A percentile compares a stretch with the other conserved stretches of the same genome.
phyloP scores from a whole-genome alignment of 257 asterid species.

The Lithospermum erythrorhizon region DNA sequence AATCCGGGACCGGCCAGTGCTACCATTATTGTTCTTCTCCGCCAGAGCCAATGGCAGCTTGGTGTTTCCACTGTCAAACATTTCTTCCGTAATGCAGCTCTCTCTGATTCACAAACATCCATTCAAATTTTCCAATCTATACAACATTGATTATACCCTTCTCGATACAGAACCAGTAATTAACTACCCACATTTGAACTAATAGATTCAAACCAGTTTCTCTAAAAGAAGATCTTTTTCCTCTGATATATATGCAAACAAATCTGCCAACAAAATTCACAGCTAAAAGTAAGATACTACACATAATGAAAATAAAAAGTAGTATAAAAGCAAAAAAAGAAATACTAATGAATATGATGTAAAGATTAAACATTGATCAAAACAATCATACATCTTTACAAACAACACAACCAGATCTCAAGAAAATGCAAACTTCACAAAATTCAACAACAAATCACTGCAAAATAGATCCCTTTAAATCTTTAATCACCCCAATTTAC shows the following conservation, averaged over 20 bases:
- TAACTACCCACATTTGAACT: slow-evolving; percentile 15
- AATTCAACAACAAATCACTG: slow-evolving; percentile 11
- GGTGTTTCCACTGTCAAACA: slow-evolving; percentile 29
- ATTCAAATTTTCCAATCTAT: slow-evolving; percentile 42
- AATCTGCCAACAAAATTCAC: slow-evolving; percentile 36
- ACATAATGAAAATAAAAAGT: too few species aligned
- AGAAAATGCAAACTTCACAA: slow-evolving; percentile 17
- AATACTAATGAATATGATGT: slow-evolving; percentile 13
- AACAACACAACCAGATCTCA: slow-evolving; percentile 36
- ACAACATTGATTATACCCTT: slow-evolving; percentile 35
- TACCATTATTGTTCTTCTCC: slow-evolving; percentile 53
- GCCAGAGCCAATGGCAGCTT: slow-evolving; percentile 36
- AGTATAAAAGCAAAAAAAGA: slow-evolving; percentile 22
- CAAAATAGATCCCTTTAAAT: slow-evolving; percentile 25
- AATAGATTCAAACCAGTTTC: slow-evolving; percentile 22
- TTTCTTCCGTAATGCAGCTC: slow-evolving; percentile 27
- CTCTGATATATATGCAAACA: slow-evolving; percentile 10
- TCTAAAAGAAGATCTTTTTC: slow-evolving; percentile 25
- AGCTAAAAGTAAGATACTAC: slow-evolving; percentile 35
- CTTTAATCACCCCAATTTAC: slow-evolving; percentile 20
- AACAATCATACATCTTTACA: slow-evolving; percentile 45
- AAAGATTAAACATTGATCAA: slow-evolving; percentile 33
- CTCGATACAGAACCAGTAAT: slow-evolving; percentile 14
- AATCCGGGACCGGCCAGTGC: slow-evolving; percentile 32
- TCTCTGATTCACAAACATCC: slow-evolving; percentile 49